phyloP scores from a whole-genome alignment of 441 rosid species.

The Aleurites moluccanus region DNA sequence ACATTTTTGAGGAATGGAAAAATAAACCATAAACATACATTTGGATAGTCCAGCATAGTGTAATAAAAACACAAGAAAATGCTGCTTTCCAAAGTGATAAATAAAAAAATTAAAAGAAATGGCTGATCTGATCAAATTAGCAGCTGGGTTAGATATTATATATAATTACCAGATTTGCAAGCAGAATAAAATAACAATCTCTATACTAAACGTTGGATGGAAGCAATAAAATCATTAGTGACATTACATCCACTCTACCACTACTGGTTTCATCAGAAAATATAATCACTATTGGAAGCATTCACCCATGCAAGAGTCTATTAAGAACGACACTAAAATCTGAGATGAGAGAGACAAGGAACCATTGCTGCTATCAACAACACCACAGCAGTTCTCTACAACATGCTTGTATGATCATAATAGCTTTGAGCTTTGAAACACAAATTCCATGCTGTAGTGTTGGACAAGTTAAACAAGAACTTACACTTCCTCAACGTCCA shows the following conservation, averaged over 20 bases:
- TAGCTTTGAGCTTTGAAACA: constrained; percentile 8
- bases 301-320: background rate
- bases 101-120: background rate
- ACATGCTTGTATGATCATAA: background rate
- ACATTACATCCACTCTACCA: background rate
- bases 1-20: background rate
- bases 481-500: constrained; percentile 26
- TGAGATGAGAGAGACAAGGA: background rate
- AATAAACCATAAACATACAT: background rate
- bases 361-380: background rate
- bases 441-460: background rate
- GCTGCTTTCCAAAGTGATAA: background rate
- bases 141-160: background rate
- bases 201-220: background rate
- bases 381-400: background rate
- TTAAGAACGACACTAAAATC: background rate
- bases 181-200: background rate
- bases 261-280: background rate
- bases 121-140: background rate
- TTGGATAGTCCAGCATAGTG: background rate
- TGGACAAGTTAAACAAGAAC: constrained; percentile 13
- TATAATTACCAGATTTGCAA: background rate
- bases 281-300: background rate
- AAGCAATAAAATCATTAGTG: background rate
- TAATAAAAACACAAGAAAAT: background rate